Base-by-base conservation (phyloP, 768 basidiomycete genomes). In the Mycena polygramma region DNA sequence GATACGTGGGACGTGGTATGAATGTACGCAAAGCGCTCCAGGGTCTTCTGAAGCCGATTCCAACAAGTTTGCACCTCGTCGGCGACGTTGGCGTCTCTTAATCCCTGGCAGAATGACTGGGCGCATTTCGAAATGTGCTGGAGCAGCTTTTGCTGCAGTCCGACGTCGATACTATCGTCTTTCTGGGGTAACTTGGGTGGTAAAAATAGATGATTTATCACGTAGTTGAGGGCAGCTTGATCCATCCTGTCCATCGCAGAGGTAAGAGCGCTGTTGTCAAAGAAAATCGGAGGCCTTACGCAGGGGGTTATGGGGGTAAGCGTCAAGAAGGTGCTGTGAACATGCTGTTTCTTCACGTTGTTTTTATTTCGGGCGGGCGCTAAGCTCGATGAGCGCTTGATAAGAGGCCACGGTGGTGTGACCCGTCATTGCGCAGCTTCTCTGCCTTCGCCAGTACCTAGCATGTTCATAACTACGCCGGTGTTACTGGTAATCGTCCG, bases 171-270 rank as follows among this genome's bases (percentile, higher is more conserved):
- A n/a, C 75, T 66, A 64, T 87, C 85, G 15, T 82, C 77, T 7
- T 75, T 65, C 46, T 80, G 80, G 0, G 86, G 86, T 7, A 86
- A 76, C 48, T 77, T 78, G 1, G 83, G 80, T 4, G 86, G 87
- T 10, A 81, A 70, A 70, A 87, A 85, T 0, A 87, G 76, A 57
- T 88, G 87, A 7, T 81, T 80, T 15, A 85, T 60, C 37, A 81
- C 71, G 70, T 85, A 87, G 17, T 73, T 39, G 20, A 81, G 74
- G 5, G 79, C 22, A 6, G 14, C 17, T n/a, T 2, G 35, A 22
- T 66, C 11, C 65, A 66, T 66, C 19, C 53, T 64, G 43, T 30
- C 4, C 36, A 20, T 39, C 22, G 11, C 10, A 41, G 17, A 57
- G 20, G 39, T 39, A 11, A 57, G 55, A 2, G 7, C 15, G 8